These are phyloP conservation scores for Mycena galericulata DNA, from an alignment of 768 basidiomycete genomes.

Conservation along the genomic window DNA sequence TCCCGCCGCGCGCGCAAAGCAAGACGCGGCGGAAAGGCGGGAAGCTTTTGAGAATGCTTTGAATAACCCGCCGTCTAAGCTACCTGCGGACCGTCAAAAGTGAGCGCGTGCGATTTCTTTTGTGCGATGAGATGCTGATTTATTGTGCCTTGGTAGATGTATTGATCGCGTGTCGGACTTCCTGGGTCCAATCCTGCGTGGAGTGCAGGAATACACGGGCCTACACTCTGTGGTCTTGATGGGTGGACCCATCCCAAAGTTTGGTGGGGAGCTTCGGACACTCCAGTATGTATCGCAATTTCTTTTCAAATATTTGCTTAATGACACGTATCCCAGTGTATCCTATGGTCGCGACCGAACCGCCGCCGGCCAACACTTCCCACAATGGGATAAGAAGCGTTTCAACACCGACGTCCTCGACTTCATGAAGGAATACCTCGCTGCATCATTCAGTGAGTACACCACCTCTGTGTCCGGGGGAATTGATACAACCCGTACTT, in stretches of 20 bases:
- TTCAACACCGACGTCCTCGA: neutral
- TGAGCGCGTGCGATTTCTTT: neutral
- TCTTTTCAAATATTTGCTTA: no score
- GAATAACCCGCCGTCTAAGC: neutral
- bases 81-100: neutral
- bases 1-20: neutral
- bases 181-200: constrained; percentile 1
- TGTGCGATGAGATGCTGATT: neutral
- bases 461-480: no score
- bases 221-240: neutral
- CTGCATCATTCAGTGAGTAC: neutral
- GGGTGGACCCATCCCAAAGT: constrained; percentile 18
- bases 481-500: neutral
- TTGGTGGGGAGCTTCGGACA: constrained; percentile 4
- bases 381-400: neutral
- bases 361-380: neutral
- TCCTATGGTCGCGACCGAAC: neutral
- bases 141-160: neutral
- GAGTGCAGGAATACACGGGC: constrained; percentile 12
- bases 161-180: constrained; percentile 13
- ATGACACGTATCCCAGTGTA: neutral
- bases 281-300: constrained; percentile 7
- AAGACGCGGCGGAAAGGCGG: neutral
- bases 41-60: neutral
- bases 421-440: neutral